A percentile compares a stretch with the other conserved stretches of the same genome.
phyloP scores from a whole-genome alignment of 2,329 filamentous ascomycete genomes.

The Cercospora canescens region DNA sequence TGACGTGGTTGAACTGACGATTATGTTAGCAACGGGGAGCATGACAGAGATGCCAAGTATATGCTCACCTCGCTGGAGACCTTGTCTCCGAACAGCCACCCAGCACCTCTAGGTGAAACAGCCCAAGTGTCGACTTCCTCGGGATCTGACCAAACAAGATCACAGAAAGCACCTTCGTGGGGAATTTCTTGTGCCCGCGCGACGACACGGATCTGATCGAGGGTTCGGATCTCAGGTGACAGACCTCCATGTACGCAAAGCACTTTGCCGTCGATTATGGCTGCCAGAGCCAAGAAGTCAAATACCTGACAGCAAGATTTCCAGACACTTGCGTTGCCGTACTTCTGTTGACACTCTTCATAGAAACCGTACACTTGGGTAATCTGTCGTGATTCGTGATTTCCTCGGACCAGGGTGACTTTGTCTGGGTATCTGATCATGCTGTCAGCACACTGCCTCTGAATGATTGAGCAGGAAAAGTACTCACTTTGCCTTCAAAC shows the following conservation, averaged over 20 bases:
- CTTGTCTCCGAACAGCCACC: slow-evolving; percentile 70
- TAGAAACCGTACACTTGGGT: slow-evolving; percentile 79
- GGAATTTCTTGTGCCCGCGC: slow-evolving; percentile 75
- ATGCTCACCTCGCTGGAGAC: slow-evolving; percentile 62
- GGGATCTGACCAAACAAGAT: slow-evolving; percentile 75
- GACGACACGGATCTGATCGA: slow-evolving; percentile 74
- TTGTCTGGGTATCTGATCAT: slow-evolving; percentile 67
- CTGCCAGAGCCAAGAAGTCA: slow-evolving; percentile 72
- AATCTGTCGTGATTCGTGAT: slow-evolving; percentile 75
- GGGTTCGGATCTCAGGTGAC: slow-evolving; percentile 70
- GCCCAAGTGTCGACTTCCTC: slow-evolving; percentile 69
- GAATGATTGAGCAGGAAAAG: slow-evolving; percentile 8
- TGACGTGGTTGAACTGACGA: slow-evolving; percentile 69
- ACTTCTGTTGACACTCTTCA: slow-evolving; percentile 75
- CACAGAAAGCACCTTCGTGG: slow-evolving; percentile 75
- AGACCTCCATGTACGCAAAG: slow-evolving; percentile 72
- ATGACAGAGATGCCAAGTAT: not conserved
- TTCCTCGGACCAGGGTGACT: slow-evolving; percentile 73
- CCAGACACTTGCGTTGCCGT: slow-evolving; percentile 76
- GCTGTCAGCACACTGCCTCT: not conserved
- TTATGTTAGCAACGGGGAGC: not conserved
- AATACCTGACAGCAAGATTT: slow-evolving; percentile 78
- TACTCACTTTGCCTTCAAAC: slow-evolving; percentile 66
- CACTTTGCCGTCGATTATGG: slow-evolving; percentile 72
- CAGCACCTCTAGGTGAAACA: slow-evolving; percentile 65